Evolutionary conservation across 768 basidiomycete genomes (phyloP), one percentile per base, ranked within the genome.

Genomic region (Gelatoporia subvermispora): DNA sequence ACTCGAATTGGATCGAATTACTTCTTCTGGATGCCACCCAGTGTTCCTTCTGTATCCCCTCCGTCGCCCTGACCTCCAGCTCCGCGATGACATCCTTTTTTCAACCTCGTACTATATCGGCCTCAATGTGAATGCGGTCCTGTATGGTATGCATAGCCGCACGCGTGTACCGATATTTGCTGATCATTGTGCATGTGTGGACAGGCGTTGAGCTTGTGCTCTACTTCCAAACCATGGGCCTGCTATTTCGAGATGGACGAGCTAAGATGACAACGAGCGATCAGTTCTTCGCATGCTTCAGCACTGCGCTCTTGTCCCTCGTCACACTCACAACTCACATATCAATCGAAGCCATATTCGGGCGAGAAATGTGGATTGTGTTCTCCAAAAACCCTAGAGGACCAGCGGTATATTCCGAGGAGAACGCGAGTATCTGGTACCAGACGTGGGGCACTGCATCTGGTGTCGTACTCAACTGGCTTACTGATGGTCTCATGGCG

Each of bases 401-500:
- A 0, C 63, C 65, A 3, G 60, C 57, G 3, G 61, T 53, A 20
- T 73, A 71, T 47, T 61, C 68, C 37, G 55, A 45, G 8, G 37
- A 54, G 28, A 43, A 70, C 44, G 43, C 54, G 13, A 51, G 63
- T 0, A 52, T 54, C 0, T 67, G 68, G 60, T 65, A 64, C 47
- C 60, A 67, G 43, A 68, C 64, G 4, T 31, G 65, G 24, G 67
- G 68, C 18, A 48, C 43, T n/a, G 51, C 49, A 2, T 48, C 56
- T n/a, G 41, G 45, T 3, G 45, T 58, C 18, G 24, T 65, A 8
- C 49, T 69, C 25, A 67, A 70, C 7, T 58, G 71, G 9, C 48
- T 74, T 52, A 65, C 66, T 8, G 71, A 72, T 36, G 72, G 54
- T 0, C 47, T 74, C 46, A 56, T 76, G 56, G 73, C 75, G 20